phyloP scores from a whole-genome alignment of 371 early-diverging fungal genomes.

The Cokeromyces recurvatus region DNA sequence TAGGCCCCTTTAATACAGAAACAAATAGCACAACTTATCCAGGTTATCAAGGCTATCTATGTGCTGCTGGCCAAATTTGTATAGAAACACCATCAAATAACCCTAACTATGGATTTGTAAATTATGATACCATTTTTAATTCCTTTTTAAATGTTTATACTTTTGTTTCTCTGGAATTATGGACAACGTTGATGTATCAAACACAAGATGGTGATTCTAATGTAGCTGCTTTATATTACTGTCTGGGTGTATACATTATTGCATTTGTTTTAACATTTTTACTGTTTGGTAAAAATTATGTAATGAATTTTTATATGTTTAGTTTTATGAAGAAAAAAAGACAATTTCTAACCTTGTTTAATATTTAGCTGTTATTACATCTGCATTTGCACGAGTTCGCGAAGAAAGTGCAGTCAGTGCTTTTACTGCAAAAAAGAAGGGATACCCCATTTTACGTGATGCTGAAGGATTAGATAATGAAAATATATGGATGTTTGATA shows the following conservation, averaged over 20 bases:
- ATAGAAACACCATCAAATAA: slow-evolving; percentile 41
- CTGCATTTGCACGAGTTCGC: slow-evolving; percentile 54
- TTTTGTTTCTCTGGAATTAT: slow-evolving; percentile 49
- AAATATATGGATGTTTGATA: slow-evolving; percentile 45
- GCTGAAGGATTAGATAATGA: slow-evolving; percentile 22
- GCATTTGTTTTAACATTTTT: slow-evolving; percentile 52
- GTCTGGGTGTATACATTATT: slow-evolving; percentile 48
- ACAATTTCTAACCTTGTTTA: neutral
- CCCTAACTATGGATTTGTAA: slow-evolving; percentile 41
- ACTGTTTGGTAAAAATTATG: slow-evolving; percentile 50
- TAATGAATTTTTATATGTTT: neutral
- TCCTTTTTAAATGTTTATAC: slow-evolving; percentile 52
- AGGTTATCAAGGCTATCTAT: slow-evolving; percentile 30
- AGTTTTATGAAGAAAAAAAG: too few species aligned
- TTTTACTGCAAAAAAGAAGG: slow-evolving; percentile 45
- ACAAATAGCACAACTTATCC: slow-evolving; percentile 31
- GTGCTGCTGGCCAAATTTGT: slow-evolving; percentile 44
- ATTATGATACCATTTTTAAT: slow-evolving; percentile 49
- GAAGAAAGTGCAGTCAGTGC: slow-evolving; percentile 49
- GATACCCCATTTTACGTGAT: slow-evolving; percentile 20
- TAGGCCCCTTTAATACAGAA: slow-evolving; percentile 36
- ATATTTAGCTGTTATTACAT: slow-evolving; percentile 52
- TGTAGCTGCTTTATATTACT: slow-evolving; percentile 46
- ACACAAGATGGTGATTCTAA: slow-evolving; percentile 50
- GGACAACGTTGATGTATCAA: slow-evolving; percentile 57